Conservation (phyloP, 331 rosid genomes). For the Rhamnella rubrinervis region DNA sequence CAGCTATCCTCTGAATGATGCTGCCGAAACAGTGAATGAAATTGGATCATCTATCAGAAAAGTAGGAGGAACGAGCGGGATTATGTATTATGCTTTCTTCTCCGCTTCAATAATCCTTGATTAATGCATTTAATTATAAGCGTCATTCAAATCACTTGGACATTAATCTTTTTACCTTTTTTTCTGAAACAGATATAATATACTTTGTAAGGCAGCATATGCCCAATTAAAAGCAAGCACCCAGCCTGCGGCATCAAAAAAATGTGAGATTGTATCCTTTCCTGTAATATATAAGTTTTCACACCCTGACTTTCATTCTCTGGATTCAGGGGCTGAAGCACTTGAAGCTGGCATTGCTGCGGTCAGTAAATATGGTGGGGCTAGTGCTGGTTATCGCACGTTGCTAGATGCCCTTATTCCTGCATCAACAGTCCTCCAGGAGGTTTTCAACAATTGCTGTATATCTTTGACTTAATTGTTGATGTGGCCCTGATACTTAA, state of each 20-base stretch:
- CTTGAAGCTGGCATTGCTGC: conserved; percentile 80
- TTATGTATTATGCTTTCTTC: conserved; percentile 51
- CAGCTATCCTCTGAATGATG: conserved; percentile 95
- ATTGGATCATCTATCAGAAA: conserved; percentile 76
- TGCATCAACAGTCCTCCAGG: conserved; percentile 66
- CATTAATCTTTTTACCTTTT: not conserved
- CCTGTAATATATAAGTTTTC: conserved; percentile 11
- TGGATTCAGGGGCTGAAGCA: conserved; percentile 82
- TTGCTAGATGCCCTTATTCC: conserved; percentile 93
- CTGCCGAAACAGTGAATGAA: conserved; percentile 74
- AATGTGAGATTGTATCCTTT: conserved; percentile 52
- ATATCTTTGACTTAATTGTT: conserved; percentile 16
- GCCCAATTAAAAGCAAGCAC: conserved; percentile 59
- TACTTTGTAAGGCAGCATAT: conserved; percentile 81
- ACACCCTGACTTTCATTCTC: conserved; percentile 26
- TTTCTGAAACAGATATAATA: conserved; percentile 51
- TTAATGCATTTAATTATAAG: conserved; percentile 1
- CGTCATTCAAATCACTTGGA: not conserved
- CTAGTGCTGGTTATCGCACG: conserved; percentile 91
- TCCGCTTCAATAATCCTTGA: conserved; percentile 20
- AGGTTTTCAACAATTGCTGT: conserved; percentile 47
- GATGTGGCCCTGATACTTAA: conserved; percentile 24
- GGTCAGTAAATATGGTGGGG: conserved; percentile 89
- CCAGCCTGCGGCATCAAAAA: conserved; percentile 44
- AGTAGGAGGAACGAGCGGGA: conserved; percentile 96